Evolutionary conservation across 805 yeast species (phyloP), one percentile per base, ranked within the genome.

Genomic region (Ogataea chonburiensis): DNA sequence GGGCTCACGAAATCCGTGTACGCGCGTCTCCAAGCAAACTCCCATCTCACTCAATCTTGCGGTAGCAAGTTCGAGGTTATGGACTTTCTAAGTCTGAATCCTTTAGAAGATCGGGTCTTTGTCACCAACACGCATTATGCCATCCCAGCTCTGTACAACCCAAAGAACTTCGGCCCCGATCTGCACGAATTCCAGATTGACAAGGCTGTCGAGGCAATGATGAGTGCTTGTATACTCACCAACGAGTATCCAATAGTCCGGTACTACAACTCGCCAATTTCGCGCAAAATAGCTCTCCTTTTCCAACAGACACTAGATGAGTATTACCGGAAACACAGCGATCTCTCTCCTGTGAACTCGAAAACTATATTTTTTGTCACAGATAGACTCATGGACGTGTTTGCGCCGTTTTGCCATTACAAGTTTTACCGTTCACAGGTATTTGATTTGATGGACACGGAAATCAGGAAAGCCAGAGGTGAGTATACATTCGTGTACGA

Each of bases 371-470:
- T 91, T 46, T 60, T 93, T 21, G 76, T 93, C 13, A 68, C 85
- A 2, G 98, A 93, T 60, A 71, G 99, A 44, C 72, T 95, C 2
- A 56, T 88, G 56, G 98, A 94, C 58, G 66, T 83, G 31, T 75
- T 76, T 50, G 84, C 93, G 5, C 96, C 97, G 0, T 57, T 93
- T 30, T 61, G 89, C 37, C 98, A 93, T 59, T 96, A 87, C 56
- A 86, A 89, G 60, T 76, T 82, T 16, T 93, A 89, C 60, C 95
- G 91, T 61, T 89, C 97, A 4, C 80, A 89, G 85, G 83, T 89
- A 13, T 81, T 82, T 64, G 98, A 91, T 58, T 61, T 82, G 17
- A 46, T 59, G 47, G 55, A 50, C 21, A 47, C 49, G 12, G 40
- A 46, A 10, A 48, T 58, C 29, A 49, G 50, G 27, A 45, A 45